Conservation (phyloP, 495 filamentous ascomycete genomes). For the Lasiosphaeria hispida region DNA sequence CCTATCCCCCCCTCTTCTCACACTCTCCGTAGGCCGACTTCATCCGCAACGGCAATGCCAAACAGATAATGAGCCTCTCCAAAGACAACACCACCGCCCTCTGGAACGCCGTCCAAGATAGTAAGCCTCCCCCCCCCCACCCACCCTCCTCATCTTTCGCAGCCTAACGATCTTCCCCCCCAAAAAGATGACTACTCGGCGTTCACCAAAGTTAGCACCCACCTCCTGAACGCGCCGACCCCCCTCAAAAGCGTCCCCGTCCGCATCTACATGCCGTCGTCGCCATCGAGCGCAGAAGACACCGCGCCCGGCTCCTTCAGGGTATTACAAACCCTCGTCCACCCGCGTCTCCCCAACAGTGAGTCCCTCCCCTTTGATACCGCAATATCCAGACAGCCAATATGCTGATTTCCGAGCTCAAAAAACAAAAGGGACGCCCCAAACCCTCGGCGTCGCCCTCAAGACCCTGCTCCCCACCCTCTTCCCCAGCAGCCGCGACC, state of each 20-base stretch:
- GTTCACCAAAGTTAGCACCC: slow-evolving; percentile 72
- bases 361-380: slow-evolving; percentile 16
- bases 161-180: background rate
- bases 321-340: slow-evolving; percentile 66
- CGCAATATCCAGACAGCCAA: background rate
- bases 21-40: slow-evolving; percentile 66
- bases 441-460: slow-evolving; percentile 82
- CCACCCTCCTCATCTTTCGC: slow-evolving; percentile 1
- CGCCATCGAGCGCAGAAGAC: slow-evolving; percentile 42
- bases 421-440: slow-evolving; percentile 40
- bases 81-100: slow-evolving; percentile 83
- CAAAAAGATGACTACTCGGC: slow-evolving; percentile 65
- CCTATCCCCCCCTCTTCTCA: background rate
- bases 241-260: slow-evolving; percentile 80
- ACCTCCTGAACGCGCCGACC: slow-evolving; percentile 72
- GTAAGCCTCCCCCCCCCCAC: slow-evolving; percentile 44
- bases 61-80: slow-evolving; percentile 87
- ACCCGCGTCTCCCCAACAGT: slow-evolving; percentile 45
- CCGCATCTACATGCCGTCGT: slow-evolving; percentile 82
- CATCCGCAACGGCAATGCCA: slow-evolving; percentile 84
- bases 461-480: slow-evolving; percentile 72
- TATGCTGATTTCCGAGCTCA: slow-evolving; percentile 14
- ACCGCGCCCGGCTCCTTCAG: slow-evolving; percentile 52
- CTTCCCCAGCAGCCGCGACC: slow-evolving; percentile 82
- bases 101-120: slow-evolving; percentile 80